Percentiles rank a stretch among this genome's conserved stretches.
phyloP scores from a whole-genome alignment of 83 land plant species.

The Isoetes engelmannii region DNA sequence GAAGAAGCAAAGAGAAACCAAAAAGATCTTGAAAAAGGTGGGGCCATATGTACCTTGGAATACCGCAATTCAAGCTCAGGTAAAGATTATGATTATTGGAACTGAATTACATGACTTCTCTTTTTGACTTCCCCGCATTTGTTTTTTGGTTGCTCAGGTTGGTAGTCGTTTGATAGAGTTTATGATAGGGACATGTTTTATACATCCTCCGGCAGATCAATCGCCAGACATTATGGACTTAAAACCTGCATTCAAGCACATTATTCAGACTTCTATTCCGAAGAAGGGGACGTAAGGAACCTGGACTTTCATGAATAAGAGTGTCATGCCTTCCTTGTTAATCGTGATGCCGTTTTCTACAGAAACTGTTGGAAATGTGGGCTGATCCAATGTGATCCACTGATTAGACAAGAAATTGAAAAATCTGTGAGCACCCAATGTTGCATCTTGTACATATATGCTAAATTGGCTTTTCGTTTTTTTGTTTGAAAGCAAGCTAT shows the following conservation, averaged over 20 bases:
- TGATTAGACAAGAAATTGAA: conserved; percentile 62
- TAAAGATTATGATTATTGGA: too few species aligned
- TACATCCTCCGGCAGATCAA: conserved; percentile 76
- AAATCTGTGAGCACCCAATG: conserved; percentile 55
- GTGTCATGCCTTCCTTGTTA: background rate
- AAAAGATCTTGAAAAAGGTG: conserved; percentile 39
- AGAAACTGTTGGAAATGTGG: conserved; percentile 46
- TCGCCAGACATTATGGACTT: conserved; percentile 55
- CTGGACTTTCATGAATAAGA: background rate
- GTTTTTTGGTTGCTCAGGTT: conserved; percentile 37
- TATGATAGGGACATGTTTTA: conserved; percentile 60
- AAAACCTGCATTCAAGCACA: conserved; percentile 80
- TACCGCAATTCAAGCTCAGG: conserved; percentile 15
- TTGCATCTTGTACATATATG: conserved; percentile 15
- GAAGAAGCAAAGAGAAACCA: conserved; percentile 38
- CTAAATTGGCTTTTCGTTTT: background rate
- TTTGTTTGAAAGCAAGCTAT: background rate
- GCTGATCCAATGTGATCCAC: conserved; percentile 83
- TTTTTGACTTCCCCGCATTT: too few species aligned
- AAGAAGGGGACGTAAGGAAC: conserved; percentile 10
- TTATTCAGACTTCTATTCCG: conserved; percentile 25
- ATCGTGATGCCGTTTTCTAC: background rate
- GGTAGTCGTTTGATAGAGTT: conserved; percentile 75
- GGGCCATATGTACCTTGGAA: conserved; percentile 70
- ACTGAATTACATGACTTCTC: too few species aligned